Conservation (phyloP, 805 yeast genomes). For the Saturnispora zaruensis region DNA sequence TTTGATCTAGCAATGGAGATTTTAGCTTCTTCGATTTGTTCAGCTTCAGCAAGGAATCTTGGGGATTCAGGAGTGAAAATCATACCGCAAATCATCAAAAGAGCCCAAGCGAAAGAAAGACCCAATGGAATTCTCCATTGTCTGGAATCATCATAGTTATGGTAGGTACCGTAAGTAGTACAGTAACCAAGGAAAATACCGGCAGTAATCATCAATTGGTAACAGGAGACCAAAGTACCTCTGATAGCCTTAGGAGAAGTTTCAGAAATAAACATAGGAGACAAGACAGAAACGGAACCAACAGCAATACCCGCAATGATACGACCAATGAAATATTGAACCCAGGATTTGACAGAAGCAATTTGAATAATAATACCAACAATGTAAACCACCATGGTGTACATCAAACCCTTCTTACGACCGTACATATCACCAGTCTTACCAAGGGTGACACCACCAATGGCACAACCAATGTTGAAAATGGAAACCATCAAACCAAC, state of each 20-base stretch:
- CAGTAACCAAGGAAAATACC: slow-evolving; percentile 70
- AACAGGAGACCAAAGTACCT: slow-evolving; percentile 63
- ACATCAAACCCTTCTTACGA: slow-evolving; percentile 48
- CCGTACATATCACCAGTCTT: slow-evolving; percentile 53
- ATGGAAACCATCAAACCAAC: slow-evolving; percentile 59
- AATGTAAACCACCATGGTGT: slow-evolving; percentile 47
- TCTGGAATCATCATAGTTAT: slow-evolving; percentile 36
- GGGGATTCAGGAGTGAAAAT: slow-evolving; percentile 64
- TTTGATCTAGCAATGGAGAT: slow-evolving; percentile 49
- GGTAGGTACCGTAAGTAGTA: slow-evolving; percentile 55
- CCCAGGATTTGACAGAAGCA: slow-evolving; percentile 46
- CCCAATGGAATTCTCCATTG: slow-evolving; percentile 65
- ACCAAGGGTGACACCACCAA: slow-evolving; percentile 57
- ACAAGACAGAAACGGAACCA: slow-evolving; percentile 44
- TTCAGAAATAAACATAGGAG: slow-evolving; percentile 58
- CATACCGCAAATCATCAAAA: slow-evolving; percentile 42
- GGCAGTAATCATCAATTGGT: slow-evolving; percentile 60
- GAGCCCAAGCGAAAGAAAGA: slow-evolving; percentile 44
- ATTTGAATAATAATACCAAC: slow-evolving; percentile 57
- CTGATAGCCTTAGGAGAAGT: slow-evolving; percentile 61
- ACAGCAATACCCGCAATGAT: slow-evolving; percentile 48
- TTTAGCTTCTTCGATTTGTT: slow-evolving; percentile 45
- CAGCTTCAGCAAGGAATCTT: slow-evolving; percentile 47
- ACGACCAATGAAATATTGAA: slow-evolving; percentile 58
- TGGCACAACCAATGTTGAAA: slow-evolving; percentile 64